phyloP scores from a whole-genome alignment of 2,329 filamentous ascomycete genomes.

The Aureobasidium mangrovei region DNA sequence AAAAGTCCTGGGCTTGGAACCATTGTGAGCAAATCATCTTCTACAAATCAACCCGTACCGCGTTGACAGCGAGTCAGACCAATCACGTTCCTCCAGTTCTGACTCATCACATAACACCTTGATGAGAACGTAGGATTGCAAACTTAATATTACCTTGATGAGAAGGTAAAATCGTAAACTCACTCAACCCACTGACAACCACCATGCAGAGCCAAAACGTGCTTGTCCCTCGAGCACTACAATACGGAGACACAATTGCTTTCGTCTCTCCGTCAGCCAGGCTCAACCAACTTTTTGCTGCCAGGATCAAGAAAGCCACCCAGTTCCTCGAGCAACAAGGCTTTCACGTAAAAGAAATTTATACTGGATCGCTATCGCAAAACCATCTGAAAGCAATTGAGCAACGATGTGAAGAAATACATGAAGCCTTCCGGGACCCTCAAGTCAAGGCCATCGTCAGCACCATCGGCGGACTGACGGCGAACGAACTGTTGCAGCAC shows the following conservation, averaged over 20 bases:
- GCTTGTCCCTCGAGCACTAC: neutral
- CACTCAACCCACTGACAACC: neutral
- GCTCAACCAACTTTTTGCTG: constrained; percentile 21
- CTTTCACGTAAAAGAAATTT: constrained; percentile 19
- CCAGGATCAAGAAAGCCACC: constrained; percentile 16
- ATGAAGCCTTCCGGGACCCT: constrained; percentile 21
- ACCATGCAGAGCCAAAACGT: neutral
- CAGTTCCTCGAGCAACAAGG: constrained; percentile 17
- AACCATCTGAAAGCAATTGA: constrained; percentile 10
- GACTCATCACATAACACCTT: too few relatives aligned
- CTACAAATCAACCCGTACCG: too few relatives aligned
- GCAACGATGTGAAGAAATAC: constrained; percentile 19
- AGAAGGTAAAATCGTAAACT: too few relatives aligned
- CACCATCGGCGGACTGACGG: constrained; percentile 22
- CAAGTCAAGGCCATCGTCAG: constrained; percentile 22
- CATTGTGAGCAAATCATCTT: too few relatives aligned
- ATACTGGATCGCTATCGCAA: constrained; percentile 2
- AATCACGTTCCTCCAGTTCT: too few relatives aligned
- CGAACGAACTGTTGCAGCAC: constrained; percentile 23
- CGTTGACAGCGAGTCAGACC: too few relatives aligned
- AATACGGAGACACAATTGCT: constrained; percentile 24
- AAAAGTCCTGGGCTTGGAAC: too few relatives aligned
- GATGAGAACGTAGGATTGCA: too few relatives aligned
- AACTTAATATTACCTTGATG: too few relatives aligned
- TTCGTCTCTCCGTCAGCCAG: constrained; percentile 26